These are phyloP conservation scores for Camellia lanceoleosa DNA, from an alignment of 148 eudicot species.

Conservation along the genomic window DNA sequence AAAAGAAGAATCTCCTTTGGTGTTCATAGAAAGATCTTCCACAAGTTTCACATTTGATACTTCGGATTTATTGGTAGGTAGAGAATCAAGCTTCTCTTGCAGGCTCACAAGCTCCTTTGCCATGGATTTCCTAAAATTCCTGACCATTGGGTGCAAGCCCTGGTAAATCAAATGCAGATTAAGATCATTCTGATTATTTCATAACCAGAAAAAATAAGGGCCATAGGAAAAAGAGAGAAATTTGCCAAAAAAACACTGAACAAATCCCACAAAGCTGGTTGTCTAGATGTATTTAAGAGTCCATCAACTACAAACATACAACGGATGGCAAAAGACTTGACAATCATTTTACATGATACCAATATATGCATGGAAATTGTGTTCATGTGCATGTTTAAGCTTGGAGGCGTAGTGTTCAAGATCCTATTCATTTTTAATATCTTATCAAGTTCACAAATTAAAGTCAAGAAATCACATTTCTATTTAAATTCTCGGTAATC, in stretches of 20 bases:
- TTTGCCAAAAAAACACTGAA: neutral
- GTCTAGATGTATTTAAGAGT: neutral
- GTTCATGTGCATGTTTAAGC: neutral
- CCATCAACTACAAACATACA: too few relatives aligned
- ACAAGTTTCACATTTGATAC: neutral
- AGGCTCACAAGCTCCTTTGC: conserved; percentile 64
- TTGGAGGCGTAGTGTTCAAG: neutral
- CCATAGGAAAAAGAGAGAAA: neutral
- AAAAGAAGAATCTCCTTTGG: neutral
- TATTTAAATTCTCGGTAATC: too few relatives aligned
- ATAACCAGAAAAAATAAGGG: neutral
- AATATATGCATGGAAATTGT: neutral
- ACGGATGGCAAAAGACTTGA: too few relatives aligned
- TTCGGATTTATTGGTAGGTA: conserved; percentile 23
- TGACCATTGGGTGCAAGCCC: conserved; percentile 60
- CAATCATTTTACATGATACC: neutral
- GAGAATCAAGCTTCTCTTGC: conserved; percentile 63
- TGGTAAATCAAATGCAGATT: conserved; percentile 13
- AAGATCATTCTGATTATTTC: neutral
- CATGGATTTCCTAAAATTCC: conserved; percentile 56
- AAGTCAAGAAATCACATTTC: too few relatives aligned
- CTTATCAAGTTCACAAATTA: too few relatives aligned
- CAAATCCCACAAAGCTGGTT: neutral
- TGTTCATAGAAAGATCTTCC: neutral
- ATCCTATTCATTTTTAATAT: neutral